phyloP scores from a whole-genome alignment of 352 stramenopile species.

The Elongisporangium prolatum region DNA sequence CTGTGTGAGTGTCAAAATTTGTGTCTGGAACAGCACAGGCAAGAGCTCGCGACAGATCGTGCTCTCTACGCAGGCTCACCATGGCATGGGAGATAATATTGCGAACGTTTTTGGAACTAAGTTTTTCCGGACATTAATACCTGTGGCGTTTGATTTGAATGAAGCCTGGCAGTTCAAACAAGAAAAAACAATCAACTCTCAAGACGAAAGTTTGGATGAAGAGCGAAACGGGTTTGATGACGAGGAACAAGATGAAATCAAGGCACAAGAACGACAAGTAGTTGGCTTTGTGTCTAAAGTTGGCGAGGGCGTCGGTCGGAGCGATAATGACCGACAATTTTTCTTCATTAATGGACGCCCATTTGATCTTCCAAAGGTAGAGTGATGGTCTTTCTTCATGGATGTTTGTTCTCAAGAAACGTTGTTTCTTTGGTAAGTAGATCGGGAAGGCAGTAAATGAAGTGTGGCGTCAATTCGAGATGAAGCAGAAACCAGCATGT shows the following conservation, averaged over 20 bases:
- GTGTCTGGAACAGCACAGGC: slow-evolving; percentile 43
- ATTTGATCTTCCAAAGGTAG: slow-evolving; percentile 89
- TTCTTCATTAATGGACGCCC: slow-evolving; percentile 96
- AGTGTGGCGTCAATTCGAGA: slow-evolving; percentile 89
- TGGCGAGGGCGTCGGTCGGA: slow-evolving; percentile 59
- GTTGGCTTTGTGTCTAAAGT: slow-evolving; percentile 70
- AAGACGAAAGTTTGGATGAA: slow-evolving; percentile 11
- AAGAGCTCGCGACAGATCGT: slow-evolving; percentile 51
- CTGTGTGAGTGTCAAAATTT: slow-evolving; percentile 52
- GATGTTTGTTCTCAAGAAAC: not conserved
- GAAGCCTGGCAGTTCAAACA: slow-evolving; percentile 10
- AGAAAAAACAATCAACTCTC: slow-evolving; percentile 8
- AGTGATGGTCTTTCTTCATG: not conserved
- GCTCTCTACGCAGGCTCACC: slow-evolving; percentile 61
- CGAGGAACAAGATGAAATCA: slow-evolving; percentile 16
- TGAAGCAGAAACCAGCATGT: slow-evolving; percentile 93
- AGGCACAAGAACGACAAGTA: slow-evolving; percentile 28
- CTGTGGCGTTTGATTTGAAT: slow-evolving; percentile 70
- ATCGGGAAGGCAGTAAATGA: slow-evolving; percentile 81
- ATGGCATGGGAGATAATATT: slow-evolving; percentile 79
- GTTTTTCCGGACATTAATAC: slow-evolving; percentile 80
- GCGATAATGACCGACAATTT: slow-evolving; percentile 92
- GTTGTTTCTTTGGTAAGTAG: slow-evolving; percentile 11
- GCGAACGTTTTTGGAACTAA: slow-evolving; percentile 90
- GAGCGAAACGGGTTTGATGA: slow-evolving; percentile 15